These are phyloP conservation scores for Xanthoconium separans DNA, from an alignment of 1,284 basidiomycete genomes.

Conservation along the genomic window DNA sequence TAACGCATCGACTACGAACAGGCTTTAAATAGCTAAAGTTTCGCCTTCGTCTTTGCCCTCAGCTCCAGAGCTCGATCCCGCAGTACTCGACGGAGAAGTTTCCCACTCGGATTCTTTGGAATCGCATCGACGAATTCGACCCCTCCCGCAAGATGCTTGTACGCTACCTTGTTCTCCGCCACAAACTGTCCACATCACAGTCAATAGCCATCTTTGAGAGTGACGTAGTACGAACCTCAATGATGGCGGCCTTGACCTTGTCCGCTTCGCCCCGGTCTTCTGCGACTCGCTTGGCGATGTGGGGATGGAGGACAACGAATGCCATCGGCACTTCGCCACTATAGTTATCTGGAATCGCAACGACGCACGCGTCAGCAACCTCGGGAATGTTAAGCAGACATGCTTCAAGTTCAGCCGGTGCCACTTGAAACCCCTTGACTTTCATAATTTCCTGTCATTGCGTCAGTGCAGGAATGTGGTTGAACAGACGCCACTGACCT, in stretches of 20 bases:
- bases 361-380: conserved; percentile 72
- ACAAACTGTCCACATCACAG: conserved; percentile 50
- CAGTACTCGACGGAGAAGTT: conserved; percentile 55
- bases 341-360: conserved; percentile 75
- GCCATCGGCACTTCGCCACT: conserved; percentile 62
- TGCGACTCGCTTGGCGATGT: conserved; percentile 33
- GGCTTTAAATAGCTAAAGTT: conserved; percentile 14
- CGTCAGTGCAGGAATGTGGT: conserved; percentile 1
- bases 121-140: conserved; percentile 54
- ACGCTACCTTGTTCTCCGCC: conserved; percentile 54
- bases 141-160: conserved; percentile 60
- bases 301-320: conserved; percentile 46
- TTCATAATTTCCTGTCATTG: conserved; percentile 54
- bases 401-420: conserved; percentile 71
- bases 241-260: conserved; percentile 36
- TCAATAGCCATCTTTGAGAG: neutral
- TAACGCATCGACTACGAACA: neutral
- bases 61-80: conserved; percentile 48
- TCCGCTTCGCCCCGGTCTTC: conserved; percentile 30
- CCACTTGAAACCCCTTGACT: conserved; percentile 67
- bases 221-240: conserved; percentile 39
- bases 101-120: conserved; percentile 62
- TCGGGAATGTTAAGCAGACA: conserved; percentile 68
- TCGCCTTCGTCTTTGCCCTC: conserved; percentile 21
- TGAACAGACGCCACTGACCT: conserved; percentile 38